A percentile compares a stretch with the other conserved stretches of the same genome.
phyloP scores from a whole-genome alignment of 306 rosid genomes.

The Prunus persica region DNA sequence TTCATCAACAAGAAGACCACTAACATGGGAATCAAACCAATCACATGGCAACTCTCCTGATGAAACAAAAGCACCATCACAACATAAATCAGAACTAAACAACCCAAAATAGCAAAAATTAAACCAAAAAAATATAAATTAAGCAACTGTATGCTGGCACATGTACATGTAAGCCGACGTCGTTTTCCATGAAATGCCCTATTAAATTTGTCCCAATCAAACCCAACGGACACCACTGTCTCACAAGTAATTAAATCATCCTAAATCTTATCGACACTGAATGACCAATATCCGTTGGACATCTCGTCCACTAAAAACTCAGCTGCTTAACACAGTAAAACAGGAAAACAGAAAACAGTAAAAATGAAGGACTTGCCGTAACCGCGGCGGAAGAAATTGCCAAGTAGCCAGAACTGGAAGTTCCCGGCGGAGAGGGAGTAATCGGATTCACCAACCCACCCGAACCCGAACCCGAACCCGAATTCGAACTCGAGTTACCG shows the following conservation, averaged over 20 bases:
- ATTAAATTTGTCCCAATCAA: background rate
- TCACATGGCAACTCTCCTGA: constrained; percentile 40
- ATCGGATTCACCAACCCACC: constrained; percentile 17
- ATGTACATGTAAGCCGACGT: background rate
- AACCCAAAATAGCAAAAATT: background rate
- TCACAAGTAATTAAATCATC: background rate
- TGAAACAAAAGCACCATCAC: background rate
- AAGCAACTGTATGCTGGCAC: background rate
- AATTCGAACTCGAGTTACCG: constrained; percentile 4
- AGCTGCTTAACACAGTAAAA: background rate
- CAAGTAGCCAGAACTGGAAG: constrained; percentile 67
- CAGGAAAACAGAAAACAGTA: background rate
- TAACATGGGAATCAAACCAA: constrained; percentile 25
- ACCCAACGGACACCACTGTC: background rate
- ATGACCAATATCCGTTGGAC: background rate
- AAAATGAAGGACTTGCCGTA: constrained; percentile 32
- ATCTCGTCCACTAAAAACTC: background rate
- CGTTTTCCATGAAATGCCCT: background rate
- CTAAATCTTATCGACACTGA: background rate
- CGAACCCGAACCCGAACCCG: constrained; percentile 6
- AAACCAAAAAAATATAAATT: background rate
- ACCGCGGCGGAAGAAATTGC: constrained; percentile 64
- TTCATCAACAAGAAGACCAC: constrained; percentile 34
- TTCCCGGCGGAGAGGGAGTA: constrained; percentile 28
- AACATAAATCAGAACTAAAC: background rate